Evolutionary conservation across 345 rosid genomes (phyloP).

Genomic region (Eucalyptus polyanthemos): DNA sequence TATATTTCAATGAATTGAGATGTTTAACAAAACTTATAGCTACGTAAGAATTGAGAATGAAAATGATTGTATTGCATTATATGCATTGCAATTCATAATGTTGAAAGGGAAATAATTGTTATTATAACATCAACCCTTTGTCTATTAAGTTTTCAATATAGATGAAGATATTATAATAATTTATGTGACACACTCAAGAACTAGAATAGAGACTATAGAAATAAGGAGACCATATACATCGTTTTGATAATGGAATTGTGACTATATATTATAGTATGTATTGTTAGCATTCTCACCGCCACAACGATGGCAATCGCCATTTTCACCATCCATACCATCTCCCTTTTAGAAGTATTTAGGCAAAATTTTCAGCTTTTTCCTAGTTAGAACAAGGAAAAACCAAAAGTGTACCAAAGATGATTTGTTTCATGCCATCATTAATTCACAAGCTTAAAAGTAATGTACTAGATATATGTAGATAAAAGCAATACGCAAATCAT

Average conservation of each 20-base stretch:
- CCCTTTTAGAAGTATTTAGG: neutral
- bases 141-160: neutral
- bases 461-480: neutral
- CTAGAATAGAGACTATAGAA: neutral
- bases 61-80: neutral
- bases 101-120: neutral
- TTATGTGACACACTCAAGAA: neutral
- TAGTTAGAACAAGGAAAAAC: neutral
- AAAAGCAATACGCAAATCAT: neutral
- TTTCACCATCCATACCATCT: no score
- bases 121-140: neutral
- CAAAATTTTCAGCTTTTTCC: neutral
- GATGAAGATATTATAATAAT: neutral
- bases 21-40: neutral
- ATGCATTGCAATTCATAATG: neutral
- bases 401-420: neutral
- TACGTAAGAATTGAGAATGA: neutral
- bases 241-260: neutral
- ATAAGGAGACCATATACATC: neutral
- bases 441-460: neutral
- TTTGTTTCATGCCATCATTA: neutral
- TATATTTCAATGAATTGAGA: neutral
- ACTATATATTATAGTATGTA: neutral
- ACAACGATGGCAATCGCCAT: neutral
- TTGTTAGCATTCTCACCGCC: neutral